A percentile compares a stretch with the other conserved stretches of the same genome.
Evolutionary conservation across 1,139 yeast genomes (phyloP).

Genomic region (Yamadazyma conglobata): DNA sequence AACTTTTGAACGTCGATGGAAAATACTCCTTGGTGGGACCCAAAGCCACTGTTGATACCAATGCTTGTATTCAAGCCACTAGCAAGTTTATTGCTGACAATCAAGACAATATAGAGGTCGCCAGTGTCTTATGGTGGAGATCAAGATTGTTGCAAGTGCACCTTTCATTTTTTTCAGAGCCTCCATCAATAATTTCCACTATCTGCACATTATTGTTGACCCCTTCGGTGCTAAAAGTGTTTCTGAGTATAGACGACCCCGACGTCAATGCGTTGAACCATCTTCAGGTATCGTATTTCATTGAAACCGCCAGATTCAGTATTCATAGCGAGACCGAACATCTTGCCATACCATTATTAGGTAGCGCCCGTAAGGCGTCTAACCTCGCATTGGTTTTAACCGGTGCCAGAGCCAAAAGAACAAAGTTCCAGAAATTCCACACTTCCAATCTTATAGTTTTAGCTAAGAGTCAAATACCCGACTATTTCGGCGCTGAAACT

Average conservation of each 20-base stretch:
- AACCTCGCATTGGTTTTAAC: conserved; percentile 66
- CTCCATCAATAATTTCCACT: conserved; percentile 44
- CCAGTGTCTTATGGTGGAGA: conserved; percentile 70
- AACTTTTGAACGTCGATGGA: conserved; percentile 29
- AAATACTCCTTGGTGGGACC: conserved; percentile 29
- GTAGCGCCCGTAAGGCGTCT: conserved; percentile 54
- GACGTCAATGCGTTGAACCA: conserved; percentile 27
- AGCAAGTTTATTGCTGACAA: conserved; percentile 4
- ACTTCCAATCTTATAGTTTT: conserved; percentile 75
- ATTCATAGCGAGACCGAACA: conserved; percentile 61
- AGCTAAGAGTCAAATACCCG: conserved; percentile 50
- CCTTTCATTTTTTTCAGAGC: conserved; percentile 57
- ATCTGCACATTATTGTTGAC: conserved; percentile 38
- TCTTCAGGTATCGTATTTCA: conserved; percentile 46
- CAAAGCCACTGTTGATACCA: conserved; percentile 19
- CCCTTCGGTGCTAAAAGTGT: conserved; percentile 26
- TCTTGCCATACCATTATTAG: conserved; percentile 48
- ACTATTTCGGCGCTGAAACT: conserved; percentile 17
- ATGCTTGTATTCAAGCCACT: conserved; percentile 16
- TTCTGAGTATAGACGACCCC: conserved; percentile 26
- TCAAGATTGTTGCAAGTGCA: conserved; percentile 63
- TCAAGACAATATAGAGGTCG: conserved; percentile 27
- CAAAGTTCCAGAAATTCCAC: conserved; percentile 72
- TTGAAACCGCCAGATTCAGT: conserved; percentile 66
- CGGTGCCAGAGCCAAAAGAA: conserved; percentile 86